Evolutionary conservation across 1,139 yeast genomes (phyloP), one percentile per base, ranked within the genome.

Genomic region (Kodamaea arcana): DNA sequence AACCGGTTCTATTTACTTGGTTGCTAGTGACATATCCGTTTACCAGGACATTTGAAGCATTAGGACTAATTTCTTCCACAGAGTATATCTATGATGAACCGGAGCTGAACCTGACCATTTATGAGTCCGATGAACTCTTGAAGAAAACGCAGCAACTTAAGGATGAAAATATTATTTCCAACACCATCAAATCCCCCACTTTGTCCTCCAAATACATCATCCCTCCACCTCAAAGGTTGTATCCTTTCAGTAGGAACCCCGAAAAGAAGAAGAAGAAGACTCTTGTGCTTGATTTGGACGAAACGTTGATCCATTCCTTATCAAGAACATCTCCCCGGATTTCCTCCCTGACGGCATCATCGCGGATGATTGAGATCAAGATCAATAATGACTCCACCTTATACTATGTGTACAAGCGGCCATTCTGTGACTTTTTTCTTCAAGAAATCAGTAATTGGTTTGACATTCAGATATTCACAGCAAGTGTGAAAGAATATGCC

Each of bases 401-500:
- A 18, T 92, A 92, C 58, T 84, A 84, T 54, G 96, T 92, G 15
- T 86, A 87, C 52, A 92, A 90, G 55, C 71, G 98, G 39, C 98
- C 98, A 0, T 83, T 72, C 52, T 92, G 97, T 53, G 96, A 87
- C 56, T 75, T 77, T 45, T 92, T 92, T 52, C 65, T 92, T 21
- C 69, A 77, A 39, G 83, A 81, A 42, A 94, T 88, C 11, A 68
- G 82, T 36, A 78, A 80, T 49, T 92, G 97, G 97, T 92, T 79
- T 58, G 85, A 87, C 47, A 65, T 92, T 29, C 92, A 88, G 31
- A 78, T 92, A 10, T 88, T 88, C 63, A 92, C 98, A 0, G 98
- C 98, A 2, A 83, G 95, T 33, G 94, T 92, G 40, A 80, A 80
- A 58, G 96, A 88, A 55, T 92, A 92, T 51, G 98, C 98, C 0